Evolutionary conservation across 2,329 filamentous ascomycete genomes (phyloP).

Genomic region (Trichoderma hamatum): DNA sequence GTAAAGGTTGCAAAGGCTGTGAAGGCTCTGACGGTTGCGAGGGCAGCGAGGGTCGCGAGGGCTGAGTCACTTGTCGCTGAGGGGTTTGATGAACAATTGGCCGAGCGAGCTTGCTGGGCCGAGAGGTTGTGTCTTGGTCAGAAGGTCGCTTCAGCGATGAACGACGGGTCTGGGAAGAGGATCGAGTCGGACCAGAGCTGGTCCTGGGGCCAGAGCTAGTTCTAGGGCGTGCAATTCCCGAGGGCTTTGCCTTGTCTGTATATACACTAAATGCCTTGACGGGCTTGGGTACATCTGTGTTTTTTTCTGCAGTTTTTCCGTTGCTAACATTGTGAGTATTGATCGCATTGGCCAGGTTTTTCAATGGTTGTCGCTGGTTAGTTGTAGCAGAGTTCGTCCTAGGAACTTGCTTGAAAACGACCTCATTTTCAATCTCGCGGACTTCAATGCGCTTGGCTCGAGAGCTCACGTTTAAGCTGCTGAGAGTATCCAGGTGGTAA

Average conservation of each 20-base stretch:
- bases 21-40: slow-evolving; percentile 29
- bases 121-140: slow-evolving; percentile 45
- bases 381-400: slow-evolving; percentile 52
- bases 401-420: slow-evolving; percentile 78
- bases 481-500: slow-evolving; percentile 91
- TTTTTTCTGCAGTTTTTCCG: slow-evolving; percentile 52
- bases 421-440: slow-evolving; percentile 92
- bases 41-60: slow-evolving; percentile 27
- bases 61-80: slow-evolving; percentile 15
- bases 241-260: slow-evolving; percentile 67
- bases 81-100: slow-evolving; percentile 34
- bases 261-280: slow-evolving; percentile 86
- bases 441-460: slow-evolving; percentile 96
- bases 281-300: slow-evolving; percentile 60
- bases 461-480: slow-evolving; percentile 92
- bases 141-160: slow-evolving; percentile 48
- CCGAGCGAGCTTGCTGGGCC: slow-evolving; percentile 54
- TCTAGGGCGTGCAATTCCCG: slow-evolving; percentile 39
- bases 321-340: slow-evolving; percentile 77
- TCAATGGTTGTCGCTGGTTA: slow-evolving; percentile 71
- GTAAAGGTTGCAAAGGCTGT: slow-evolving; percentile 32
- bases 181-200: slow-evolving; percentile 41
- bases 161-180: slow-evolving; percentile 40
- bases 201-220: slow-evolving; percentile 40
- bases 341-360: slow-evolving; percentile 73